These are phyloP conservation scores for Datisca glomerata DNA, from an alignment of 306 rosid species.

Conservation along the genomic window DNA sequence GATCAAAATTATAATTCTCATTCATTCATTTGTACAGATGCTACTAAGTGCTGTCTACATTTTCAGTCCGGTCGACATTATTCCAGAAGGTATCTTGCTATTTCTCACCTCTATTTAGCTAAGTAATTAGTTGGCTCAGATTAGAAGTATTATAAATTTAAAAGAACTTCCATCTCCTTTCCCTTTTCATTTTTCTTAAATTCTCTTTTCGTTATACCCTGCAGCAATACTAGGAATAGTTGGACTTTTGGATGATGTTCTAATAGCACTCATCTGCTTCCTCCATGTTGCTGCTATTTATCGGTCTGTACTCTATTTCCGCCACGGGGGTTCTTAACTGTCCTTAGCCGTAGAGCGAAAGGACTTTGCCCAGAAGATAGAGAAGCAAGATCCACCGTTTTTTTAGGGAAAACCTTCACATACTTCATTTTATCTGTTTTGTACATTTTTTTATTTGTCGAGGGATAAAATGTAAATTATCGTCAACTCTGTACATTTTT, in stretches of 20 bases:
- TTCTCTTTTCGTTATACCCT: constrained; percentile 1
- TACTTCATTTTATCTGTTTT: no score
- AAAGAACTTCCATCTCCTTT: no score
- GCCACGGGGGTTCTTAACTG: constrained; percentile 70
- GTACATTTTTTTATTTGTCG: no score
- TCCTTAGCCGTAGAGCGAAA: no score
- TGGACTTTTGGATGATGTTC: constrained; percentile 72
- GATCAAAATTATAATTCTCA: neutral
- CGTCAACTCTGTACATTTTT: no score
- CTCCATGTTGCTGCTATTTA: constrained; percentile 72
- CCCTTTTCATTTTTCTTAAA: neutral
- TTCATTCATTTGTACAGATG: constrained; percentile 30
- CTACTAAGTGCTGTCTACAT: constrained; percentile 39
- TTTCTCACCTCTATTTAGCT: constrained; percentile 4
- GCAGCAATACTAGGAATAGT: constrained; percentile 69
- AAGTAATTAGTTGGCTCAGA: neutral
- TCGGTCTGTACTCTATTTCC: constrained; percentile 56
- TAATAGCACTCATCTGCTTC: constrained; percentile 51
- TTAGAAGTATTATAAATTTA: neutral
- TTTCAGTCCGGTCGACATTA: constrained; percentile 77
- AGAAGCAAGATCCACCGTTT: no score
- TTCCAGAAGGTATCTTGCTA: constrained; percentile 63
- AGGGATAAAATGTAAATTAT: no score
- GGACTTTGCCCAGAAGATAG: no score
- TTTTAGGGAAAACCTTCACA: no score